Evolutionary conservation across 257 asterid genomes (phyloP), one percentile per base, ranked within the genome.

Genomic region (Lantana camara): DNA sequence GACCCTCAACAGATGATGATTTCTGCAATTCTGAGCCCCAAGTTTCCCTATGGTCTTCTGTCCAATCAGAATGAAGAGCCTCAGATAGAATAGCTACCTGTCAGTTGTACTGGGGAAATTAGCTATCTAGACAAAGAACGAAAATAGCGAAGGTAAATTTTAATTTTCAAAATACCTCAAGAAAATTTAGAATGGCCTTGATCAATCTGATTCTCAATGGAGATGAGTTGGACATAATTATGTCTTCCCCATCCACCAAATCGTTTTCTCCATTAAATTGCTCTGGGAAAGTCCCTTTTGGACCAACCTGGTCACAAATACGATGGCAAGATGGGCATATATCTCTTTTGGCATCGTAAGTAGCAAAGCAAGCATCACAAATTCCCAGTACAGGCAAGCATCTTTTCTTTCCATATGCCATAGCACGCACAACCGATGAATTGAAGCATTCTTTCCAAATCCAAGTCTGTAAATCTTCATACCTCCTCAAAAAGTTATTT

Each of bases 1-100:
- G 85, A 63, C 75, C 87, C 65, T 94, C 93, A 0, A 78, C 53
- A 14, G 90, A 83, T 37, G 87, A 83, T 27, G 86, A 72, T 56
- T 54, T 80, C 48, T 83, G 91, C 72, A 94, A 79, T 81, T 76
- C 88, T 17, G 75, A 44, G 52, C 93, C 98, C 98, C 98, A 94
- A 13, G 75, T 64, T 64, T 71, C 75, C 77, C 99, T 77, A 37
- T 54, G 37, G 42, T 88, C 96, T 75, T 83, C 96, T 9, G 88
- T 77, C 99, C 99, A 94, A 61, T 84, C 82, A 68, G 88, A 76
- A 73, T 77, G 84, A 74, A 94, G 86, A 52, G 95, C 96, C 68
- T 88, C 91, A 10, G 69, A 19, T 16, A 96, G 98, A 76, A 90
- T 79, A 77, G 79, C 85, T 56, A 79, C 95, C 99, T 94, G 88